Conservation (phyloP, 108 stramenopile genomes). For the Skeletonema costatum region DNA sequence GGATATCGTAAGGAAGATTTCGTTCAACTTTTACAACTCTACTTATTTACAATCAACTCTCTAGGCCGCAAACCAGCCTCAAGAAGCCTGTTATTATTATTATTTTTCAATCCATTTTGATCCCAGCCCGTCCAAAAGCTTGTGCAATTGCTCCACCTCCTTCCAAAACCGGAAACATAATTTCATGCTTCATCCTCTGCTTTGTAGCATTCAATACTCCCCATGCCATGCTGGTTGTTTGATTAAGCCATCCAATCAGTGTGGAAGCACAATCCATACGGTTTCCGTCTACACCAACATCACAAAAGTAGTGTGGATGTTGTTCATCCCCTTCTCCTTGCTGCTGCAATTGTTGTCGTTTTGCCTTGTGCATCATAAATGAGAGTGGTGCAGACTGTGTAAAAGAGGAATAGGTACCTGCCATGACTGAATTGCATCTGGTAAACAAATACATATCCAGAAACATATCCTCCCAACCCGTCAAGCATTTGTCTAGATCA, state of each 20-base stretch:
- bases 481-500: not conserved
- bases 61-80: no score
- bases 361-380: conserved; percentile 7
- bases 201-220: not conserved
- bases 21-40: no score
- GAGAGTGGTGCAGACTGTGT: conserved; percentile 24
- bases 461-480: conserved; percentile 47
- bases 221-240: not conserved
- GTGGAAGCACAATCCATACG: conserved; percentile 7
- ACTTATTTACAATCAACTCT: no score
- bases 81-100: no score
- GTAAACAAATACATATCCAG: conserved; percentile 56
- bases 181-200: not conserved
- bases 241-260: not conserved
- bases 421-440: conserved; percentile 48
- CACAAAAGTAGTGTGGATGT: conserved; percentile 13
- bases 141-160: no score
- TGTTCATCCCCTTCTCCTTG: not conserved
- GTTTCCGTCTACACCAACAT: not conserved
- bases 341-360: not conserved
- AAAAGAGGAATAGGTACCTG: conserved; percentile 47
- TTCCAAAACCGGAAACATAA: not conserved
- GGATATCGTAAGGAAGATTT: no score
- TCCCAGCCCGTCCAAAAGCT: no score
- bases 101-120: no score